These are phyloP conservation scores for Talaromyces adpressus DNA, from an alignment of 495 filamentous ascomycete genomes.

Conservation along the genomic window DNA sequence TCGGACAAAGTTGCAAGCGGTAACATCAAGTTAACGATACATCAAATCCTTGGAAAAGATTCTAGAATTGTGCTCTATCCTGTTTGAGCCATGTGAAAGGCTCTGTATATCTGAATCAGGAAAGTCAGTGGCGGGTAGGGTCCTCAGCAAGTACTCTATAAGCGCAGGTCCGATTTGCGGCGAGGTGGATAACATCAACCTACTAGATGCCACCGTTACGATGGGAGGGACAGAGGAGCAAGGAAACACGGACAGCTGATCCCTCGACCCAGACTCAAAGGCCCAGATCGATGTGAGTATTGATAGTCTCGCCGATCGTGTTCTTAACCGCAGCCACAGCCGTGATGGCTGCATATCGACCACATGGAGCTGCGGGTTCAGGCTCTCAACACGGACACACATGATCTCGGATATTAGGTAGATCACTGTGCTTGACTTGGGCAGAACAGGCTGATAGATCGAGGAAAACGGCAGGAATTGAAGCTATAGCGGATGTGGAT, in stretches of 20 bases:
- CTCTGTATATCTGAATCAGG: not conserved
- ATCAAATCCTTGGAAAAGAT: conserved; percentile 3
- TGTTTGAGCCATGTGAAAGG: not conserved
- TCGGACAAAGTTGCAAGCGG: conserved; percentile 5
- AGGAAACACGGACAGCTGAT: not conserved
- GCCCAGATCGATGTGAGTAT: not conserved
- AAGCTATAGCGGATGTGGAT: not conserved
- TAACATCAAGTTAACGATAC: conserved; percentile 1
- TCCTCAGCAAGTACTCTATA: not conserved
- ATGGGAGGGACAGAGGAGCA: not conserved
- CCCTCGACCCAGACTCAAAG: not conserved
- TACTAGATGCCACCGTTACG: conserved; percentile 5
- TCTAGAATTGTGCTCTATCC: conserved; percentile 7
- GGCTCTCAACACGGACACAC: not conserved
- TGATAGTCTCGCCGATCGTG: not conserved
- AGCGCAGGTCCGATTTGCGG: conserved; percentile 3
- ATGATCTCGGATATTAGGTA: not conserved
- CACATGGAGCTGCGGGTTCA: not conserved
- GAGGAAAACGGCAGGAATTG: not conserved
- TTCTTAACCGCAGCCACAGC: conserved; percentile 1
- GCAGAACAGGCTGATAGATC: not conserved
- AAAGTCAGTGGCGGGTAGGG: not conserved
- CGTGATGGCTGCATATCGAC: not conserved
- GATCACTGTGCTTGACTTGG: not conserved
- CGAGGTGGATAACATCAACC: not conserved